A percentile compares a stretch with the other conserved stretches of the same genome.
phyloP scores from a whole-genome alignment of 768 basidiomycete species.

The Psilocybe azurescens region DNA sequence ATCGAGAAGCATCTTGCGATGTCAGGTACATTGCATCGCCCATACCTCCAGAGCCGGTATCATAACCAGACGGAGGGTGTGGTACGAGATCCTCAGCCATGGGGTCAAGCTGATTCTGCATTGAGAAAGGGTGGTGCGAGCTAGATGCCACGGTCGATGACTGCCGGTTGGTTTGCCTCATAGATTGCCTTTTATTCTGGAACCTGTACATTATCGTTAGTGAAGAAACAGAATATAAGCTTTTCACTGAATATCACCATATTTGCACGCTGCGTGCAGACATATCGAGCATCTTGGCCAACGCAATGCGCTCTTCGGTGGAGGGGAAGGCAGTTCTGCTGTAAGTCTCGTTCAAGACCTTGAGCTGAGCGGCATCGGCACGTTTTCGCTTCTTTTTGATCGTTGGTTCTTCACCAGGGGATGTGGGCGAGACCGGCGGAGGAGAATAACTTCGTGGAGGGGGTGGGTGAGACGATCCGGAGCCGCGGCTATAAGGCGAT shows the following conservation, averaged over 20 bases:
- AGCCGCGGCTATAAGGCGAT: conserved; percentile 49
- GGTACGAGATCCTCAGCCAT: conserved; percentile 44
- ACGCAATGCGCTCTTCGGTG: conserved; percentile 80
- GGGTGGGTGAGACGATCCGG: conserved; percentile 37
- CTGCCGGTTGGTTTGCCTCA: conserved; percentile 79
- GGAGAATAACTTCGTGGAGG: conserved; percentile 53
- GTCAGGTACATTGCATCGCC: conserved; percentile 40
- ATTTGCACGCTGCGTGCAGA: conserved; percentile 86
- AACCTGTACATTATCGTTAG: conserved; percentile 59
- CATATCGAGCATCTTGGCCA: conserved; percentile 83
- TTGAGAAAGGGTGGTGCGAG: conserved; percentile 55
- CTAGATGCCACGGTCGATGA: conserved; percentile 48
- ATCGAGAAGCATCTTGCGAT: conserved; percentile 44
- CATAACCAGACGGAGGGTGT: conserved; percentile 36
- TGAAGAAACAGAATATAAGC: conserved; percentile 24
- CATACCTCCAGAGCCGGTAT: conserved; percentile 22
- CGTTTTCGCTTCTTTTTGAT: conserved; percentile 91
- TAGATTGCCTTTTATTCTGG: conserved; percentile 86
- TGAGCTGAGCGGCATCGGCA: conserved; percentile 80
- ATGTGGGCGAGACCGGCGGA: conserved; percentile 51
- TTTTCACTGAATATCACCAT: conserved; percentile 53
- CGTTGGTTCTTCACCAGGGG: conserved; percentile 61
- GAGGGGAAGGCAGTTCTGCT: conserved; percentile 85
- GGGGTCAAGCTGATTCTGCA: conserved; percentile 41
- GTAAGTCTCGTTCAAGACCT: conserved; percentile 82